Evolutionary conservation across 352 stramenopile genomes (phyloP).

Genomic region (Phytophthora lateralis): DNA sequence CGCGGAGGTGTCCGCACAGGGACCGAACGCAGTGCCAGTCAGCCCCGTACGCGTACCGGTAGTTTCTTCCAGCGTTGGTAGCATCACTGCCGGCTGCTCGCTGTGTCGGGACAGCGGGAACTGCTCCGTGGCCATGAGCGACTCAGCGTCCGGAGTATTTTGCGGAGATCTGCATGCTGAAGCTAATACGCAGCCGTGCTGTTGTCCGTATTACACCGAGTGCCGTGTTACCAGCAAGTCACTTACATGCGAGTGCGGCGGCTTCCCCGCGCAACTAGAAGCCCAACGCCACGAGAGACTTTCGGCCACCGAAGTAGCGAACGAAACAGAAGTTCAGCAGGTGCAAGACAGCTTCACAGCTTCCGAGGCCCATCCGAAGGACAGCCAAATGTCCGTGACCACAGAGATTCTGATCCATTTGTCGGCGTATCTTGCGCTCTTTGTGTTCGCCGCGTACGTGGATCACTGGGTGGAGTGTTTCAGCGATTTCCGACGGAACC

Average conservation of each 20-base stretch:
- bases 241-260: constrained; percentile 56
- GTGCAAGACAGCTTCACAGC: constrained; percentile 7
- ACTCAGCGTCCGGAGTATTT: constrained; percentile 59
- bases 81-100: constrained; percentile 42
- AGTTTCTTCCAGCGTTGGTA: constrained; percentile 17
- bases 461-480: constrained; percentile 50
- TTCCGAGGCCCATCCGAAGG: constrained; percentile 2
- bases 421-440: constrained; percentile 41
- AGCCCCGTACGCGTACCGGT: constrained; percentile 3
- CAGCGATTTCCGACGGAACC: constrained; percentile 40
- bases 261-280: constrained; percentile 12
- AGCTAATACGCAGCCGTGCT: constrained; percentile 49
- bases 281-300: constrained; percentile 29
- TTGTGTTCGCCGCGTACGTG: constrained; percentile 44
- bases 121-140: constrained; percentile 66
- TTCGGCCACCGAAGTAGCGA: constrained; percentile 12
- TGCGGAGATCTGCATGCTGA: constrained; percentile 63
- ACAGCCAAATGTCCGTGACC: constrained; percentile 36
- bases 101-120: constrained; percentile 67
- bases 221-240: constrained; percentile 65
- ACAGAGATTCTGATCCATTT: constrained; percentile 48
- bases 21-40: constrained; percentile 1
- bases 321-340: constrained; percentile 12
- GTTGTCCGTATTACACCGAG: constrained; percentile 70
- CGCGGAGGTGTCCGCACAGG: constrained; percentile 1